Evolutionary conservation across 345 rosid species (phyloP).

Genomic region (Lumnitzera racemosa): DNA sequence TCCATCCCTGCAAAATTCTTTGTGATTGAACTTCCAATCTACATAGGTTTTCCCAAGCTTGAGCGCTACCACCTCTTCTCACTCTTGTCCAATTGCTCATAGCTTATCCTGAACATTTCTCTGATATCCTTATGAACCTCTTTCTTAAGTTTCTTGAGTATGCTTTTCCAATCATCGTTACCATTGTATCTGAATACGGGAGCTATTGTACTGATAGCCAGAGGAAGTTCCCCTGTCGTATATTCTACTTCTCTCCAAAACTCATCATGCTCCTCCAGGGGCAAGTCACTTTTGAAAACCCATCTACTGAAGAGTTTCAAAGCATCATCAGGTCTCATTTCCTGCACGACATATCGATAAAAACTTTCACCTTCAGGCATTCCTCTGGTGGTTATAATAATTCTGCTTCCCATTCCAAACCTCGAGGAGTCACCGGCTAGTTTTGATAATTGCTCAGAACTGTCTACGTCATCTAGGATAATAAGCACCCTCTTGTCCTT

Average conservation of each 20-base stretch:
- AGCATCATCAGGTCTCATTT: too few species aligned
- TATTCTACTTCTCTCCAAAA: too few species aligned
- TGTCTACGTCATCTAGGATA: slow-evolving; percentile 3
- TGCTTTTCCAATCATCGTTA: neutral
- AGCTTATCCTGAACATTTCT: slow-evolving; percentile 11
- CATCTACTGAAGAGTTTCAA: too few species aligned
- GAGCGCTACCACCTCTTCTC: slow-evolving; percentile 18
- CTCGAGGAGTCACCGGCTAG: neutral
- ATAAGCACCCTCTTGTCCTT: neutral
- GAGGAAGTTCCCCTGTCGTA: too few species aligned
- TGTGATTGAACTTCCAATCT: neutral
- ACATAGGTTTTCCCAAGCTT: neutral
- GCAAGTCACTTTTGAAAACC: too few species aligned
- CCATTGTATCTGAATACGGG: neutral
- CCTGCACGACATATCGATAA: too few species aligned
- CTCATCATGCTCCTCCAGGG: too few species aligned
- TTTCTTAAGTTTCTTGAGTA: slow-evolving; percentile 3
- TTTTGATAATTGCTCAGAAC: neutral
- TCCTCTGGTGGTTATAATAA: slow-evolving; percentile 26
- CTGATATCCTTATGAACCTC: slow-evolving; percentile 11
- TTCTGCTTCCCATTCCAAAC: neutral
- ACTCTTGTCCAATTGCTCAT: slow-evolving; percentile 11
- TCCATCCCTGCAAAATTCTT: slow-evolving; percentile 16
- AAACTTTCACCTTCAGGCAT: too few species aligned
- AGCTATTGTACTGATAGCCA: neutral